Conservation (phyloP, 108 stramenopile genomes). For the Phaeodactylum tricornutum region DNA sequence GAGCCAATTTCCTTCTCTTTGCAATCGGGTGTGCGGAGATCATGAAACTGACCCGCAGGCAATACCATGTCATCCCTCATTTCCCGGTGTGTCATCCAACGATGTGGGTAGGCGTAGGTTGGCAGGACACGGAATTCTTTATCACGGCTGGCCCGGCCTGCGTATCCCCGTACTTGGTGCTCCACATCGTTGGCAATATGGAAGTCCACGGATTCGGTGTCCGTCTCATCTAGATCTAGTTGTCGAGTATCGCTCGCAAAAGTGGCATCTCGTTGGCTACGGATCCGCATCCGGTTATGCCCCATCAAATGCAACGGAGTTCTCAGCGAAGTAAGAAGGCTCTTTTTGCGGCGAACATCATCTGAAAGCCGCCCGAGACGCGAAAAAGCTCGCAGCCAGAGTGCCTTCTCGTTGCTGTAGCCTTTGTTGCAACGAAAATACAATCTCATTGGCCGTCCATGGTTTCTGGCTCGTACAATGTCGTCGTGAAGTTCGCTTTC, state of each 20-base stretch:
- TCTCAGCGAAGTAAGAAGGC: slow-evolving; percentile 5
- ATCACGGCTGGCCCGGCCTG: too few relatives aligned
- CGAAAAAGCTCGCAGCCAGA: slow-evolving; percentile 33
- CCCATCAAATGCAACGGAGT: slow-evolving; percentile 5
- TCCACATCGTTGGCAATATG: neutral
- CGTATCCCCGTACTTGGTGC: slow-evolving; percentile 2
- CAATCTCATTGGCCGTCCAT: neutral
- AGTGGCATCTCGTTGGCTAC: slow-evolving; percentile 3
- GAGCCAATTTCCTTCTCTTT: slow-evolving; percentile 41
- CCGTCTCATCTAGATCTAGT: neutral
- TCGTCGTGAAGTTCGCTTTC: neutral
- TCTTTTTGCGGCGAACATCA: slow-evolving; percentile 5
- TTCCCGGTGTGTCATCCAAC: slow-evolving; percentile 49
- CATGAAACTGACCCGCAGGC: slow-evolving; percentile 31
- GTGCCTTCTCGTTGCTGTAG: slow-evolving; percentile 31
- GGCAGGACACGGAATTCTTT: slow-evolving; percentile 43
- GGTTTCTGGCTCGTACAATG: slow-evolving; percentile 1
- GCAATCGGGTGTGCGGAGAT: slow-evolving; percentile 14
- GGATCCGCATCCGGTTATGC: slow-evolving; percentile 9
- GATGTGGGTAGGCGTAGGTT: slow-evolving; percentile 49
- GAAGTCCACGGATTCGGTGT: neutral
- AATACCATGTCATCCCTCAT: slow-evolving; percentile 35
- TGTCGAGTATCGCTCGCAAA: slow-evolving; percentile 11
- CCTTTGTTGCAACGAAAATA: neutral
- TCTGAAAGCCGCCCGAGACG: slow-evolving; percentile 13